Evolutionary conservation across 2,329 filamentous ascomycete genomes (phyloP), one percentile per base, ranked within the genome.

Genomic region (Falciphora oryzae): DNA sequence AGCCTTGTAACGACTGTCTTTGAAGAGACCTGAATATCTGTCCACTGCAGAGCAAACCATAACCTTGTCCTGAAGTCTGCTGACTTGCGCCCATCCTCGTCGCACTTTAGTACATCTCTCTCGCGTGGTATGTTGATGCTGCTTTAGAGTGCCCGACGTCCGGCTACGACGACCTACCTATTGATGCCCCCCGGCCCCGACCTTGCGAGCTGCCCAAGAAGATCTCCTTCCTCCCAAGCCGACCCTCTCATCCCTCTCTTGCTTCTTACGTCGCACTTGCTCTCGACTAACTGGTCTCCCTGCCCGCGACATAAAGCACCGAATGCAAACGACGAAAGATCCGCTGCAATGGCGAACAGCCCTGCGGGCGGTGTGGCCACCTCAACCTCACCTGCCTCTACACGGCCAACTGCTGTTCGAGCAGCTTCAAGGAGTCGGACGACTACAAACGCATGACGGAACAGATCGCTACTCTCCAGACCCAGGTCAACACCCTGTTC

Each of bases 351-450:
- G 89, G 89, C 66, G 85, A 89, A 69, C 84, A 82, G 1, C 85
- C 87, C 1, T 91, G 89, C 68, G 83, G 86, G 66, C 81, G 89
- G 65, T 91, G 89, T 70, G 85, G 87, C 69, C 88, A 89, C 69
- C 85, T 90, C 74, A 87, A 85, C 69, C 79, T 89, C 25, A 76
- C 83, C 67, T 90, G 88, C 71, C 78, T 88, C 59, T 90, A 90
- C 76, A 81, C 87, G 7, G 83, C 86, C 18, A 88, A 88, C 71
- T 88, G 87, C 74, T 88, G 85, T 73, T 78, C 85, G 67, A 93
- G 86, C 79, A 92, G 86, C 75, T 93, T 97, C 82, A 95, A 94
- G 75, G 93, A 97, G 71, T 93, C 92, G 60, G 91, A 96, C 13
- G 93, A 97, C 74, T 97, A 93, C 80, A 91, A 88, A 72, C 84